Evolutionary conservation across 148 eudicot genomes (phyloP).

Genomic region (Chenopodium album): DNA sequence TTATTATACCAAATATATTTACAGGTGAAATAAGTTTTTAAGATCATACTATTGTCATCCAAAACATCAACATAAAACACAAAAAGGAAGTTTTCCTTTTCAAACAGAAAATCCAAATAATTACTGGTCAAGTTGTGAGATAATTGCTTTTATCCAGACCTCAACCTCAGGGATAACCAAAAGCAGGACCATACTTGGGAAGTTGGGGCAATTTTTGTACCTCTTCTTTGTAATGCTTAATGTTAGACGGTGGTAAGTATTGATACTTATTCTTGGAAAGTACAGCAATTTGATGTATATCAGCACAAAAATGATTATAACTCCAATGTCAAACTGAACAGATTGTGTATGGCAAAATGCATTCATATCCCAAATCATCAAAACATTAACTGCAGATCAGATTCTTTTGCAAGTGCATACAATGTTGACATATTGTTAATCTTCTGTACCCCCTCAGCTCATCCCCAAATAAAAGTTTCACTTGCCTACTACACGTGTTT

Average conservation of each 20-base stretch:
- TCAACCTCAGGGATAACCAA: no score
- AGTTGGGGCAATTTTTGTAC: no score
- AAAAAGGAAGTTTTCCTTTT: background rate
- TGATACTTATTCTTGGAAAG: background rate
- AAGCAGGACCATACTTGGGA: no score
- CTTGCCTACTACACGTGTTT: no score
- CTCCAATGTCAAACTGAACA: background rate
- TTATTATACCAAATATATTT: background rate
- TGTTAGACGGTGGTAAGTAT: background rate
- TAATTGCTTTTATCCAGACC: no score
- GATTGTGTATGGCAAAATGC: background rate
- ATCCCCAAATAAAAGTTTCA: no score
- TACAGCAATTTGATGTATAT: background rate
- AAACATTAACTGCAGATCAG: background rate
- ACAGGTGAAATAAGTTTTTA: background rate
- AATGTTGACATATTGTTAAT: no score
- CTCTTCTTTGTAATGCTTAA: background rate
- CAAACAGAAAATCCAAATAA: no score
- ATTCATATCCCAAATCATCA: background rate
- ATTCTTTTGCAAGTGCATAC: background rate
- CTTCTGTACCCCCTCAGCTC: no score
- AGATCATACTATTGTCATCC: background rate
- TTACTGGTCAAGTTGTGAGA: background rate
- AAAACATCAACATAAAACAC: background rate
- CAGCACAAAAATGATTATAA: background rate